These are phyloP conservation scores for Scheffersomyces insectosa DNA, from an alignment of 1,139 yeast genomes.

Conservation along the genomic window DNA sequence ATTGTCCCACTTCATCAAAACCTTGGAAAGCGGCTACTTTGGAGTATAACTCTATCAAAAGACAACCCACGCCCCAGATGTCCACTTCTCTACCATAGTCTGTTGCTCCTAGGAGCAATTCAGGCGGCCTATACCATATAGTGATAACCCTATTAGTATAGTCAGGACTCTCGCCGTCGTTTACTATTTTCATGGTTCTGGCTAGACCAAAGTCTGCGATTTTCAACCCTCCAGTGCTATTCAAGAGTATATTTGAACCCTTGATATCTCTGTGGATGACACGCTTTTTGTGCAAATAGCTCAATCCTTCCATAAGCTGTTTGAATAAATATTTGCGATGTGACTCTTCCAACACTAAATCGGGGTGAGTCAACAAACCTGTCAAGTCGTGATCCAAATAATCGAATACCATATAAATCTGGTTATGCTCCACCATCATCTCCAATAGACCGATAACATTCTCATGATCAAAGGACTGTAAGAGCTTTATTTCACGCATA, in stretches of 20 bases:
- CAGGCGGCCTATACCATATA: conserved; percentile 97
- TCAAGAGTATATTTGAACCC: conserved; percentile 85
- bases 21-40: conserved; percentile 83
- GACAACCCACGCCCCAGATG: conserved; percentile 96
- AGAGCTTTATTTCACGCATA: conserved; percentile 81
- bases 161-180: conserved; percentile 57
- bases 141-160: conserved; percentile 95
- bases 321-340: conserved; percentile 76
- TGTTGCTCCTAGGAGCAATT: conserved; percentile 84
- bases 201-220: conserved; percentile 97
- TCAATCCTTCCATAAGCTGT: conserved; percentile 78
- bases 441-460: conserved; percentile 82
- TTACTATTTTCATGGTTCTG: conserved; percentile 64
- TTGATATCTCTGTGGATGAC: conserved; percentile 93
- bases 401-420: conserved; percentile 87
- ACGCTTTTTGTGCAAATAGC: conserved; percentile 75
- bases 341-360: conserved; percentile 58
- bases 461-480: conserved; percentile 83
- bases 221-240: conserved; percentile 70
- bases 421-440: conserved; percentile 83
- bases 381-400: conserved; percentile 93
- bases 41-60: conserved; percentile 77
- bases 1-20: conserved; percentile 81
- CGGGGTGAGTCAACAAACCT: conserved; percentile 81
- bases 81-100: conserved; percentile 90